A percentile compares a stretch with the other conserved stretches of the same genome.
phyloP scores from a whole-genome alignment of 2,329 filamentous ascomycete genomes.

The Ophiostoma ulmi region DNA sequence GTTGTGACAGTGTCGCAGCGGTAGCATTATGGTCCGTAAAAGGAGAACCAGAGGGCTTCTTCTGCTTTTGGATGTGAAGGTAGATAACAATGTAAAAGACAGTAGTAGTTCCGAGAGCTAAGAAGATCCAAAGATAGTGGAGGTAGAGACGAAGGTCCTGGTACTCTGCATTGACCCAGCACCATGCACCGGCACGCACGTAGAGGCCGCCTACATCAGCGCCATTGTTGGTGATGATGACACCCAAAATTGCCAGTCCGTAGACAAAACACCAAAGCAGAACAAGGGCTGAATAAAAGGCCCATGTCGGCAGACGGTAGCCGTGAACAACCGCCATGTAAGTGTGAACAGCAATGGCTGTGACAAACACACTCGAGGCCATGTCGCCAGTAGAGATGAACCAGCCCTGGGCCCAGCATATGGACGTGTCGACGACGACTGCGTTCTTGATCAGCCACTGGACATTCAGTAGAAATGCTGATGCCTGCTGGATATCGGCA shows the following conservation, averaged over 20 bases:
- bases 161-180: conserved; percentile 57
- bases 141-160: conserved; percentile 52
- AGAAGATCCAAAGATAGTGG: conserved; percentile 62
- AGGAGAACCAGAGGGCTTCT: conserved; percentile 21
- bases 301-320: conserved; percentile 46
- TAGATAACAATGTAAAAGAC: conserved; percentile 42
- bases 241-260: conserved; percentile 49
- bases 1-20: too few species aligned
- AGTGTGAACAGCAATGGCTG: conserved; percentile 60
- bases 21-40: not conserved
- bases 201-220: conserved; percentile 46
- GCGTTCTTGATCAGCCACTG: conserved; percentile 52
- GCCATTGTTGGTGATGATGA: conserved; percentile 42
- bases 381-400: conserved; percentile 63
- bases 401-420: conserved; percentile 63
- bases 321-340: conserved; percentile 57
- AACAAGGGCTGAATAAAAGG: conserved; percentile 47
- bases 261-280: conserved; percentile 57
- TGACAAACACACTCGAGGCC: conserved; percentile 61
- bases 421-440: conserved; percentile 48
- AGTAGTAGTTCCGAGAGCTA: conserved; percentile 37
- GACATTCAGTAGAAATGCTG: conserved; percentile 59
- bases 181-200: conserved; percentile 63
- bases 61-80: conserved; percentile 31
- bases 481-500: conserved; percentile 61